Percentiles rank a stretch among this genome's conserved stretches.
phyloP scores from a whole-genome alignment of 2,329 filamentous ascomycete species.

The Simplicillium sp. region DNA sequence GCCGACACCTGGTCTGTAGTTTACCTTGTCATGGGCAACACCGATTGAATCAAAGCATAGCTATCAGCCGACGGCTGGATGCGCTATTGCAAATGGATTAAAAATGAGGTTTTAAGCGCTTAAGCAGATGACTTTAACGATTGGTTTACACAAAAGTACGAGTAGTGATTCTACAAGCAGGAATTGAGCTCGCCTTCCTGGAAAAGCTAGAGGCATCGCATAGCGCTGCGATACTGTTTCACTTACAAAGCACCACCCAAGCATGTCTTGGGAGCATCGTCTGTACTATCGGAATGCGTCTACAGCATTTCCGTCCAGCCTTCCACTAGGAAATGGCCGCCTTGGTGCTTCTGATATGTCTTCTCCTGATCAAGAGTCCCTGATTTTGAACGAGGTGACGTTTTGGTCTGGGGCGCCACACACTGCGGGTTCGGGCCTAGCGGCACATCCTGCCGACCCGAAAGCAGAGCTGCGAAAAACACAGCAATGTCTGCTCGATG shows the following conservation, averaged over 20 bases:
- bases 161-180: too few species aligned
- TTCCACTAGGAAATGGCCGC: conserved; percentile 6
- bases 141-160: too few species aligned
- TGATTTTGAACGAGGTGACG: conserved; percentile 6
- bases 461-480: conserved; percentile 7
- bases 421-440: conserved; percentile 1
- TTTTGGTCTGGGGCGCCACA: conserved; percentile 5
- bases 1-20: too few species aligned
- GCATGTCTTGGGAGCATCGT: conserved; percentile 5
- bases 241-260: conserved; percentile 6
- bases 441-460: neutral
- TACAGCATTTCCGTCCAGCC: conserved; percentile 4
- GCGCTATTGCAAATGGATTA: too few species aligned
- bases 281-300: conserved; percentile 3
- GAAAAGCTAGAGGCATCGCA: too few species aligned
- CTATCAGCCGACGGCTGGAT: too few species aligned
- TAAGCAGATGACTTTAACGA: too few species aligned
- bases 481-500: conserved; percentile 3
- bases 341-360: conserved; percentile 5
- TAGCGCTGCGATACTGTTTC: conserved; percentile 3
- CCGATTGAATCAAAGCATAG: too few species aligned
- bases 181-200: too few species aligned
- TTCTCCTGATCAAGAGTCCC: conserved; percentile 1
- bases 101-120: too few species aligned
- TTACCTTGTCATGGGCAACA: too few species aligned